Conservation (phyloP, 2,329 filamentous ascomycete species). For the Leptosphaerulina australis region DNA sequence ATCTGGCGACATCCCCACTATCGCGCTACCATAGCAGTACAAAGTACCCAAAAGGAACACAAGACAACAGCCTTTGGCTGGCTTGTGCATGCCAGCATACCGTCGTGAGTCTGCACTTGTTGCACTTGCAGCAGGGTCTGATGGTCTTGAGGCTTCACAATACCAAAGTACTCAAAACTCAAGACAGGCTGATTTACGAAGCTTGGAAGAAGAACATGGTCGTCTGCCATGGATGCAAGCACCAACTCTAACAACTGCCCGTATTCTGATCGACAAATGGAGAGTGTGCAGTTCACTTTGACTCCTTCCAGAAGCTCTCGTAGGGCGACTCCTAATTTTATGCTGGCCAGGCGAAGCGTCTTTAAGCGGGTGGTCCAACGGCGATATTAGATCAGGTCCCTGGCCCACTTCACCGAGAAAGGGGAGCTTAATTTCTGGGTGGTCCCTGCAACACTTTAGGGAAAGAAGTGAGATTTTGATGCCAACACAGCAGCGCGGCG, state of each 20-base stretch:
- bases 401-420: constrained; percentile 17
- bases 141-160: too few species aligned
- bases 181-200: too few species aligned
- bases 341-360: constrained; percentile 6
- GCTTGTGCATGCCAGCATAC: too few species aligned
- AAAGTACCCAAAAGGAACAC: background rate
- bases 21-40: background rate
- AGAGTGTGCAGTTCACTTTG: background rate
- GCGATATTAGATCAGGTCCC: constrained; percentile 17
- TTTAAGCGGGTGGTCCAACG: constrained; percentile 18
- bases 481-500: constrained; percentile 11
- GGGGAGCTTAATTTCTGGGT: constrained; percentile 17
- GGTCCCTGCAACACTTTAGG: constrained; percentile 13
- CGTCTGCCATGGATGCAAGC: too few species aligned
- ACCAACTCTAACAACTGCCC: too few species aligned
- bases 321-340: constrained; percentile 5
- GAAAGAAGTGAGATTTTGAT: constrained; percentile 12
- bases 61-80: too few species aligned
- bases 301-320: constrained; percentile 4
- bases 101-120: too few species aligned
- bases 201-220: too few species aligned
- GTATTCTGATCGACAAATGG: background rate
- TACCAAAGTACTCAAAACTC: too few species aligned
- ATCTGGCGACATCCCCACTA: constrained; percentile 6
- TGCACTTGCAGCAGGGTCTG: too few species aligned